Conservation (phyloP, 2,329 filamentous ascomycete genomes). For the Venturia carpophila region DNA sequence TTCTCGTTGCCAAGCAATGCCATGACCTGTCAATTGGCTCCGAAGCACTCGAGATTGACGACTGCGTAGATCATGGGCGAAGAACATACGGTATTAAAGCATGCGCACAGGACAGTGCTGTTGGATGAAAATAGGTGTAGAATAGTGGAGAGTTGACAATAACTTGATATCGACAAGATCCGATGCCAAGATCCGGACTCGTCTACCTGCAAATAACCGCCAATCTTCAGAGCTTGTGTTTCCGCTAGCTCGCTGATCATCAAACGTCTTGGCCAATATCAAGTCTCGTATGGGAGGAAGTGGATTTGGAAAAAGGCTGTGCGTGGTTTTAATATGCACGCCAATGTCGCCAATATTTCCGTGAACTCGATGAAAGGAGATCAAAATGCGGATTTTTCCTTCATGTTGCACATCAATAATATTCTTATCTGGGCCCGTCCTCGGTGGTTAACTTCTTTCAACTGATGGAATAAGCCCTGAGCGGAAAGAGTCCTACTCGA, state of each 20-base stretch:
- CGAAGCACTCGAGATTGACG: neutral
- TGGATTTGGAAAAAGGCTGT: neutral
- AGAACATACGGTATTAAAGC: neutral
- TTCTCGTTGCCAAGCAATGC: neutral
- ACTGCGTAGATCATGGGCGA: neutral
- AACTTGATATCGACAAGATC: no score
- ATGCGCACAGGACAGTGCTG: neutral
- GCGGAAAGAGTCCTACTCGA: no score
- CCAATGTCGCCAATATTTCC: neutral
- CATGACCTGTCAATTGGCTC: neutral
- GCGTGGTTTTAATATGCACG: neutral
- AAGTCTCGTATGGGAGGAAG: neutral
- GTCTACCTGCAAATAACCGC: neutral
- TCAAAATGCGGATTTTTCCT: neutral
- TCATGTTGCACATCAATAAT: neutral
- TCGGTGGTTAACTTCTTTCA: no score
- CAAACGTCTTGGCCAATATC: constrained; percentile 11
- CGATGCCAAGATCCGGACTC: neutral
- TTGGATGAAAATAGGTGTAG: no score
- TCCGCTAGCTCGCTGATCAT: neutral
- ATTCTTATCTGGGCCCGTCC: no score
- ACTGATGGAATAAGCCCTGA: no score
- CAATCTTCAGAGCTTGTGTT: constrained; percentile 9
- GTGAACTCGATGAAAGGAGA: neutral
- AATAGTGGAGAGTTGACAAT: no score